A percentile compares a stretch with the other conserved stretches of the same genome.
These are phyloP conservation scores for Cyberlindnera euphorbiiphila DNA, from an alignment of 805 yeast species.

Conservation along the genomic window DNA sequence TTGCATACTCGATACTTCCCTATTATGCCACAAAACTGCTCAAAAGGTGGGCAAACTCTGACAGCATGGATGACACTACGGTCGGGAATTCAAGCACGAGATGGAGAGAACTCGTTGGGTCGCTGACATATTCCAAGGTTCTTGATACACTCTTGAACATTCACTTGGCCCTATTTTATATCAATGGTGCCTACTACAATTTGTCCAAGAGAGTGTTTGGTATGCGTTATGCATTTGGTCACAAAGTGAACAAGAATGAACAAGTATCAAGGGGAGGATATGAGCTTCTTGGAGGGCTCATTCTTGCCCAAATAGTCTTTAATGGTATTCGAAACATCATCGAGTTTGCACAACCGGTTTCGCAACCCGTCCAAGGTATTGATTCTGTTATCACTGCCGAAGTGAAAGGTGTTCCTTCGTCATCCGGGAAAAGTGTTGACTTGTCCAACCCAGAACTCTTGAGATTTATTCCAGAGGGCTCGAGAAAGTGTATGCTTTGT, in stretches of 20 bases:
- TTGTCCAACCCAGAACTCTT: constrained; percentile 53
- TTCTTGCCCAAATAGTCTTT: constrained; percentile 49
- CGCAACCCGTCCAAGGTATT: constrained; percentile 4
- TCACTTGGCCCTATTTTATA: constrained; percentile 79
- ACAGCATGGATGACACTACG: constrained; percentile 18
- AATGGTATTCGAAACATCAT: constrained; percentile 29
- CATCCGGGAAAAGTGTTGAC: constrained; percentile 36
- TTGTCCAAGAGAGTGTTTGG: constrained; percentile 76
- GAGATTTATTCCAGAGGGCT: constrained; percentile 64
- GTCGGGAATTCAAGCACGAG: constrained; percentile 11
- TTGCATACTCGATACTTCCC: constrained; percentile 62
- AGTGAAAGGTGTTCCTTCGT: constrained; percentile 10
- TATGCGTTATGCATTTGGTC: constrained; percentile 73
- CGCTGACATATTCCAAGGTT: constrained; percentile 41
- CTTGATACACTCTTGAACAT: constrained; percentile 55
- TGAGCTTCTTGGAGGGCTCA: constrained; percentile 65
- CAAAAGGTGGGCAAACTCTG: constrained; percentile 14
- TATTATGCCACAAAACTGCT: constrained; percentile 37
- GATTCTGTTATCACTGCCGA: constrained; percentile 13
- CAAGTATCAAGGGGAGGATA: constrained; percentile 54
- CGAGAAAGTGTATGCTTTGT: constrained; percentile 83
- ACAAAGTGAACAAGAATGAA: constrained; percentile 43
- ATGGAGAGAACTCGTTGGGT: constrained; percentile 18
- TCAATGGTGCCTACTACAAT: constrained; percentile 78
- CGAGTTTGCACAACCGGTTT: constrained; percentile 1